A percentile compares a stretch with the other conserved stretches of the same genome.
These are phyloP conservation scores for Xerocomellus dryophilus DNA, from an alignment of 768 basidiomycete genomes.

Conservation along the genomic window DNA sequence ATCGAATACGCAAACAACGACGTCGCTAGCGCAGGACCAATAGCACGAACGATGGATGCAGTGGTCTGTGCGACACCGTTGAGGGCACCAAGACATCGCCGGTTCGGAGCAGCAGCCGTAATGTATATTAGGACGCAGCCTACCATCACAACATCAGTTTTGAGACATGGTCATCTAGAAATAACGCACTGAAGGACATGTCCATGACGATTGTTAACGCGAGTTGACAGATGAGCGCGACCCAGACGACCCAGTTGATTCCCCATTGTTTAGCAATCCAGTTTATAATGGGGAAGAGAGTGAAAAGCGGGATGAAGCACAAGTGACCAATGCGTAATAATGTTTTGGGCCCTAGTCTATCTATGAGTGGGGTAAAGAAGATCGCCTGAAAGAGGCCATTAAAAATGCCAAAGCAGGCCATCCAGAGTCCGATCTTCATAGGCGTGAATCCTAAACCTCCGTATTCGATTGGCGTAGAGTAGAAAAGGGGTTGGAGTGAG, in stretches of 20 bases:
- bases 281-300: slow-evolving; percentile 32
- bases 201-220: slow-evolving; percentile 21
- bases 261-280: slow-evolving; percentile 26
- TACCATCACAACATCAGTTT: slow-evolving; percentile 21
- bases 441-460: slow-evolving; percentile 40
- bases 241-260: slow-evolving; percentile 27
- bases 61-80: slow-evolving; percentile 47
- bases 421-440: slow-evolving; percentile 35
- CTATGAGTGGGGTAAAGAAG: slow-evolving; percentile 32
- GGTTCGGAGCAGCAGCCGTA: slow-evolving; percentile 61
- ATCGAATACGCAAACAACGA: slow-evolving; percentile 40
- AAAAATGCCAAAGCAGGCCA: slow-evolving; percentile 35
- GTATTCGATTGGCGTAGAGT: slow-evolving; percentile 34
- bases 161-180: neutral
- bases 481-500: slow-evolving; percentile 40
- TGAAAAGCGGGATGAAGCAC: slow-evolving; percentile 31
- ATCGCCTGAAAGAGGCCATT: slow-evolving; percentile 33
- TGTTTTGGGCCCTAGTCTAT: slow-evolving; percentile 30
- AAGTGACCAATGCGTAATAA: slow-evolving; percentile 29
- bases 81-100: slow-evolving; percentile 63
- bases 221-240: slow-evolving; percentile 25
- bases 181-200: slow-evolving; percentile 35
- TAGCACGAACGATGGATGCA: slow-evolving; percentile 30
- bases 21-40: slow-evolving; percentile 33
- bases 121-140: slow-evolving; percentile 73